Evolutionary conservation across 2,329 filamentous ascomycete genomes (phyloP), one percentile per base, ranked within the genome.

Genomic region (Shiraia bambusicola): DNA sequence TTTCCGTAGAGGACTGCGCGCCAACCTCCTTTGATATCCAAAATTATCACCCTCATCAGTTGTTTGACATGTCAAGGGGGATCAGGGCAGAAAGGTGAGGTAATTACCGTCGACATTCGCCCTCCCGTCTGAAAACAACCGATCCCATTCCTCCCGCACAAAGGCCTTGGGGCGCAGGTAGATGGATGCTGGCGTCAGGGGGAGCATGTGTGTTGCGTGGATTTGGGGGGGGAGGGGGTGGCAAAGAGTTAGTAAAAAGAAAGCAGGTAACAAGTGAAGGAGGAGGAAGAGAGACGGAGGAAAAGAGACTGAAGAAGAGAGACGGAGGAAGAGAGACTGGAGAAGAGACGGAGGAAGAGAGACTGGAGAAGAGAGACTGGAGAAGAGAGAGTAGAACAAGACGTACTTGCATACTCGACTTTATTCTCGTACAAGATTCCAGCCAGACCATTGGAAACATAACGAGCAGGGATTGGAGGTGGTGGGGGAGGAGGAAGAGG

Each of bases 381-480:
- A 91, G 78, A 56, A 80, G n/a, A 87, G 69, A 90, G 86, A 12
- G 72, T 31, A 16, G 90, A 86, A n/a, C 71, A 17, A 12, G 87
- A 87, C 70, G 87, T 95, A 7, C 91, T 96, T 3, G 87, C 86
- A 69, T 96, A 89, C 66, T 97, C 88, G 39, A 90, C 79, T 71
- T 97, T 97, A 74, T 96, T 96, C 71, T 97, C 92, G 59, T 96
- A 97, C 7, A 95, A 65, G 2, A 83, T 82, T 12, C 80, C 80
- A 1, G 77, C 75, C 6, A 79, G 75, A 69, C 87, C 90, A 75
- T 97, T 97, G 29, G 75, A 80, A 49, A 88, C 83, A 63, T 94
- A 95, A n/a, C n/a, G n/a, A n/a, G n/a, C n/a, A 97, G 91, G 0
- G 87, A 89, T 24, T 82, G 73, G 3, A 88, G 65, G 54, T 97